Percentiles rank a stretch among this genome's conserved stretches.
Conservation (phyloP, 2,329 filamentous ascomycete species). For the Verticillium tricorpus region DNA sequence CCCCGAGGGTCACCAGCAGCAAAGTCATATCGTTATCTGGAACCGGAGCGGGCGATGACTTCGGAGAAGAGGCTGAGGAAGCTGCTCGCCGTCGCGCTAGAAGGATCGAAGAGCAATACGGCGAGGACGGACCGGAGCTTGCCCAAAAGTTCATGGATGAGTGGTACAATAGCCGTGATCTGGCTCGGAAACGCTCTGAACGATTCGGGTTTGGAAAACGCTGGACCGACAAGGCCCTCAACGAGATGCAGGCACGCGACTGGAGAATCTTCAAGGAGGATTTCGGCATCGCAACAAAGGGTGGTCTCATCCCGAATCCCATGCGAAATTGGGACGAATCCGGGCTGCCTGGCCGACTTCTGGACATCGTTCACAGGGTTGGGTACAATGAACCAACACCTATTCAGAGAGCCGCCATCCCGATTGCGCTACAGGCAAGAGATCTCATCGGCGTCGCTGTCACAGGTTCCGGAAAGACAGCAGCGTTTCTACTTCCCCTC, state of each 20-base stretch:
- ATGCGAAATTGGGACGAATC: slow-evolving; percentile 96
- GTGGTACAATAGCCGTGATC: slow-evolving; percentile 57
- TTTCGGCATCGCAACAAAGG: slow-evolving; percentile 94
- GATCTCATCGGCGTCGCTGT: slow-evolving; percentile 98
- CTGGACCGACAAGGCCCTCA: slow-evolving; percentile 89
- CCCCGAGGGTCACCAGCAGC: slow-evolving; percentile 31
- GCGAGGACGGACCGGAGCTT: slow-evolving; percentile 68
- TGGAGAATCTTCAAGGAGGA: slow-evolving; percentile 99
- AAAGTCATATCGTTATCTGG: slow-evolving; percentile 29
- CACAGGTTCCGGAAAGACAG: slow-evolving; percentile 97
- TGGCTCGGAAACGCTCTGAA: slow-evolving; percentile 66
- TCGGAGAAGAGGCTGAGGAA: slow-evolving; percentile 51
- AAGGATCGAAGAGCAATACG: slow-evolving; percentile 70
- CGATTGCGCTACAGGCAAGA: slow-evolving; percentile 85
- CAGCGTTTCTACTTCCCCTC: slow-evolving; percentile 86
- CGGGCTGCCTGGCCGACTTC: slow-evolving; percentile 66
- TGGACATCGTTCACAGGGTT: slow-evolving; percentile 77
- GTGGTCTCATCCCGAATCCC: slow-evolving; percentile 85
- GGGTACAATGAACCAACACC: slow-evolving; percentile 90
- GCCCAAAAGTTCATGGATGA: slow-evolving; percentile 81
- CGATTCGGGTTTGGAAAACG: slow-evolving; percentile 81
- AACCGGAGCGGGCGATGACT: slow-evolving; percentile 45
- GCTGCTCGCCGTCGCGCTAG: slow-evolving; percentile 56
- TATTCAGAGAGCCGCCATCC: slow-evolving; percentile 91
- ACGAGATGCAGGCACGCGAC: slow-evolving; percentile 94